Evolutionary conservation across 2,329 filamentous ascomycete species (phyloP), one percentile per base, ranked within the genome.

Genomic region (Stagonosporopsis cucurbitacearum): DNA sequence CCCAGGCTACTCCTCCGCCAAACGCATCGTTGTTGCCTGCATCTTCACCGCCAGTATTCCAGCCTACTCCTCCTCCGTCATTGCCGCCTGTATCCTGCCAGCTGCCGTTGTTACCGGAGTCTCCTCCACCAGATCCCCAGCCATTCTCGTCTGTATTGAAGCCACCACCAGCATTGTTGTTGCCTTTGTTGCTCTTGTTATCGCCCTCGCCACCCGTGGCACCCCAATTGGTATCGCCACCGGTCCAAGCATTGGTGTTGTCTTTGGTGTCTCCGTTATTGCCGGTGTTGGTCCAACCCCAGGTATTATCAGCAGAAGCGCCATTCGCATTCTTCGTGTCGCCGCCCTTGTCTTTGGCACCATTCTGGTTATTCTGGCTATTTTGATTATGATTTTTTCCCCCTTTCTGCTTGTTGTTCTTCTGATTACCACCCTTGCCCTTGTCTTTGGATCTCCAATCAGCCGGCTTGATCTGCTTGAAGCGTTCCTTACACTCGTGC

Each of bases 391-490:
- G 19, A 6, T 17, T 30, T 11, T 62, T 52, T 12, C 70, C 63
- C 12, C 57, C 60, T 28, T 60, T 54, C 25, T 60, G 56, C 25
- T 56, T 49, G 17, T 61, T 57, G 42, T 63, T 50, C 13, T 48
- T 51, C 32, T 68, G 60, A 32, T 60, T 63, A 42, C 67, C 67
- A 19, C 63, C 60, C 28, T 53, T 52, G 28, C 45, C 56, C 17
- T 60, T 35, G 9, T 13, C n/a, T n/a, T n/a, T 54, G 0, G 57
- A 45, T 17, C 55, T 60, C 56, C 60, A 64, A 23, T 64, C 69
- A 1, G 57, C 54, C 2, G 72, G 68, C 23, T 73, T 74, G 59
- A 80, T 74, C 36, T 75, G 46, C 12, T 70, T 71, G 62, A 71
- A 79, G 15, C 76, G 66, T 0, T 46, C 37, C 17, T 50, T 64